These are phyloP conservation scores for Helicocarpus griseus DNA, from an alignment of 2,329 filamentous ascomycete species.

Conservation along the genomic window DNA sequence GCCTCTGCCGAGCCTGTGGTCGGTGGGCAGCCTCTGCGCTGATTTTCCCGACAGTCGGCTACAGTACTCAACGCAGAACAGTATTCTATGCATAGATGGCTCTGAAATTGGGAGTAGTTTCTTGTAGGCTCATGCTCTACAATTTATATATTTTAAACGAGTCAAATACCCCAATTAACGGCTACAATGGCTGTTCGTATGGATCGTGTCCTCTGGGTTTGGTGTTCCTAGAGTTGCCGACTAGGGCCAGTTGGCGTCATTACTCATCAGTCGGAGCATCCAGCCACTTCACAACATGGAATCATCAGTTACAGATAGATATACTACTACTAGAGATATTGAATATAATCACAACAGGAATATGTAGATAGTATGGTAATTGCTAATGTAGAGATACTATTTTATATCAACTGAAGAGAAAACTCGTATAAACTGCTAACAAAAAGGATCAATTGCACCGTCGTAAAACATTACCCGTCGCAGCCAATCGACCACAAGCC, in stretches of 20 bases:
- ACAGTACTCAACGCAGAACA: no score
- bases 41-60: no score
- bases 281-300: background rate
- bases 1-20: no score
- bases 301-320: no score
- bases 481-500: background rate
- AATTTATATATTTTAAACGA: background rate
- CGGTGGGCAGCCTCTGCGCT: no score
- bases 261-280: background rate
- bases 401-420: no score
- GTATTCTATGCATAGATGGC: background rate
- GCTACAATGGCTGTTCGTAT: background rate
- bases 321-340: no score
- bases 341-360: no score
- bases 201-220: background rate
- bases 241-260: background rate
- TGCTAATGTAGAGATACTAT: no score
- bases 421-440: no score
- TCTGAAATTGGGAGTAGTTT: background rate
- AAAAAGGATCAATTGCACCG: background rate
- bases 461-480: background rate
- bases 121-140: background rate
- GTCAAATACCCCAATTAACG: background rate
- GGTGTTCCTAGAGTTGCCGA: conserved; percentile 2
- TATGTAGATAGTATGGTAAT: background rate